These are phyloP conservation scores for Nannizzia gypsea DNA, from an alignment of 2,329 filamentous ascomycete species.

Conservation along the genomic window DNA sequence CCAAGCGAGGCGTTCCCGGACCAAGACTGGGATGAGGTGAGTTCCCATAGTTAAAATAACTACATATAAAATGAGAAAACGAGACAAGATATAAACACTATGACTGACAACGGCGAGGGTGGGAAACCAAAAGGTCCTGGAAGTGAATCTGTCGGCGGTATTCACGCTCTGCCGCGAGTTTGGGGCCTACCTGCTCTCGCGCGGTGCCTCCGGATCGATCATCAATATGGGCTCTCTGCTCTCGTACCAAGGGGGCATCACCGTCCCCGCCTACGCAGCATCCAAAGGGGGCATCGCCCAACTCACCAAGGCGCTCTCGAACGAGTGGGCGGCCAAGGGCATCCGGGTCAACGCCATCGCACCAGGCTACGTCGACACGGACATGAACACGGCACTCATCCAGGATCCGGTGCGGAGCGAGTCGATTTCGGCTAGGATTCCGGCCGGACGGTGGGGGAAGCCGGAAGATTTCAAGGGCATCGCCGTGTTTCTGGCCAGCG, in stretches of 20 bases:
- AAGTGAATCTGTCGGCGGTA: constrained; percentile 75
- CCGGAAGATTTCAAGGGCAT: constrained; percentile 16
- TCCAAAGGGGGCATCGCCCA: constrained; percentile 77
- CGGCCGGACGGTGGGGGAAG: constrained; percentile 15
- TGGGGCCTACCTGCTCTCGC: constrained; percentile 63
- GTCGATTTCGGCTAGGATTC: constrained; percentile 45
- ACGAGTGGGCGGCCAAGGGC: constrained; percentile 72
- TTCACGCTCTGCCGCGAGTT: constrained; percentile 69
- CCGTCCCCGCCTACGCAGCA: constrained; percentile 77
- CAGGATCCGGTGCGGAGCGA: constrained; percentile 56
- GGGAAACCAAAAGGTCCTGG: constrained; percentile 44
- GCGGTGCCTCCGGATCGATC: constrained; percentile 48
- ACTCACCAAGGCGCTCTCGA: constrained; percentile 71
- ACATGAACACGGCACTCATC: constrained; percentile 81
- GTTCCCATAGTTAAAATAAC: constrained; percentile 8
- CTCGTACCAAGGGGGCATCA: constrained; percentile 76
- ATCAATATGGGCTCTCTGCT: constrained; percentile 78
- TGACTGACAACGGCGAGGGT: neutral
- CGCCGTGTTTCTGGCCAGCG: constrained; percentile 17
- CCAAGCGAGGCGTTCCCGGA: constrained; percentile 64
- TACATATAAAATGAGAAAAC: neutral
- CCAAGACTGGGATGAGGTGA: constrained; percentile 59
- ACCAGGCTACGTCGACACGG: constrained; percentile 82
- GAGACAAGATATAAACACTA: neutral
- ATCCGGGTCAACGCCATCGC: constrained; percentile 81